Evolutionary conservation across 1,284 basidiomycete genomes (phyloP).

Genomic region (Rhizoctonia solani): DNA sequence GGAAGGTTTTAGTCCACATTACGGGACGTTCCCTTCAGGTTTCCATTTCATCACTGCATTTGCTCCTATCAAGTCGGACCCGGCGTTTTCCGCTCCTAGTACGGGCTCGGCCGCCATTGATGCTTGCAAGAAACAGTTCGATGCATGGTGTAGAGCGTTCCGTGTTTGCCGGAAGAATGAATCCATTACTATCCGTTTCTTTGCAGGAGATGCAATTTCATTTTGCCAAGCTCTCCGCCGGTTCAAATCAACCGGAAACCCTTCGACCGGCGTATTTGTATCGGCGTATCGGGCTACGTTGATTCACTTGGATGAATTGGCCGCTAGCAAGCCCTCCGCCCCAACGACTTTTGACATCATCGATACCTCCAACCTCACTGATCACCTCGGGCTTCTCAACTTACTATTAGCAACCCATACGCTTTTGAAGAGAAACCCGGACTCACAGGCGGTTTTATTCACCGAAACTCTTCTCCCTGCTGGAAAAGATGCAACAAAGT

Average conservation of each 20-base stretch:
- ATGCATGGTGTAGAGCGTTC: neutral
- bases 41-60: slow-evolving; percentile 13
- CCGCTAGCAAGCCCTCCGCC: too few species aligned
- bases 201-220: slow-evolving; percentile 4
- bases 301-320: too few species aligned
- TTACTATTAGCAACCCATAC: neutral
- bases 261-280: neutral
- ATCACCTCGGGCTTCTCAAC: slow-evolving; percentile 21
- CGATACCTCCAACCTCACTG: slow-evolving; percentile 17
- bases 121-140: neutral
- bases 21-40: slow-evolving; percentile 15
- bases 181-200: slow-evolving; percentile 1
- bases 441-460: slow-evolving; percentile 12
- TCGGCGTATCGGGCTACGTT: neutral
- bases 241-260: neutral
- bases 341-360: slow-evolving; percentile 14
- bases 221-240: neutral
- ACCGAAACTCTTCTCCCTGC: neutral
- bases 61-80: neutral
- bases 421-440: neutral
- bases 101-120: neutral
- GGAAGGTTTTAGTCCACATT: slow-evolving; percentile 11
- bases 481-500: neutral
- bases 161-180: neutral
- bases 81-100: neutral